Conservation (phyloP, 2,329 filamentous ascomycete genomes). For the Colletotrichum sp. region DNA sequence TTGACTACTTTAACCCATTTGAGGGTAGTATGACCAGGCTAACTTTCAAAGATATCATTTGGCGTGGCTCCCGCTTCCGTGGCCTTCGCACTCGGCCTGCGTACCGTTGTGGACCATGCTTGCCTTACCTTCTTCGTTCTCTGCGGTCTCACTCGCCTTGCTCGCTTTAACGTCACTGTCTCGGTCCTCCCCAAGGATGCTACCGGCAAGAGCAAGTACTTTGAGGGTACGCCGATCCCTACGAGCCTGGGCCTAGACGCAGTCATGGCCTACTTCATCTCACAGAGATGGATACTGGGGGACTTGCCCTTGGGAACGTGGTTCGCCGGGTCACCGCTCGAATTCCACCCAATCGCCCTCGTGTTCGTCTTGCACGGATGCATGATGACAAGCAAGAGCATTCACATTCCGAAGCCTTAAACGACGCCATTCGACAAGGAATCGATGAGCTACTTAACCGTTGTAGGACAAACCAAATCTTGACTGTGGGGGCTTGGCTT, state of each 20-base stretch:
- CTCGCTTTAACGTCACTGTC: constrained; percentile 97
- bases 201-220: constrained; percentile 90
- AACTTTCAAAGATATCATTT: constrained; percentile 80
- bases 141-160: constrained; percentile 89
- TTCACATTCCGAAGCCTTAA: constrained; percentile 91
- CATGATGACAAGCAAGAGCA: constrained; percentile 92
- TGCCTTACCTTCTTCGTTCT: constrained; percentile 88
- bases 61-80: constrained; percentile 87
- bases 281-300: constrained; percentile 78
- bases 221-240: constrained; percentile 96
- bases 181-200: constrained; percentile 89
- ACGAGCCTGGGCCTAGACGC: constrained; percentile 82
- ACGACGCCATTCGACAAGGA: background rate
- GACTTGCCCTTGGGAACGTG: constrained; percentile 78
- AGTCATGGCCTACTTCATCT: constrained; percentile 90
- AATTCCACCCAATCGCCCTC: constrained; percentile 83
- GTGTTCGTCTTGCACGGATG: constrained; percentile 90
- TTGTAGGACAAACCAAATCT: background rate
- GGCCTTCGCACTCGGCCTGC: constrained; percentile 88
- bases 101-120: constrained; percentile 82
- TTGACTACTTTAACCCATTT: background rate
- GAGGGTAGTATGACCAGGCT: background rate
- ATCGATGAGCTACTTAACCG: background rate
- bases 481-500: background rate
- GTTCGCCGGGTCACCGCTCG: constrained; percentile 70